Evolutionary conservation across 148 eudicot genomes (phyloP).

Genomic region (Rhododendron ovatum): DNA sequence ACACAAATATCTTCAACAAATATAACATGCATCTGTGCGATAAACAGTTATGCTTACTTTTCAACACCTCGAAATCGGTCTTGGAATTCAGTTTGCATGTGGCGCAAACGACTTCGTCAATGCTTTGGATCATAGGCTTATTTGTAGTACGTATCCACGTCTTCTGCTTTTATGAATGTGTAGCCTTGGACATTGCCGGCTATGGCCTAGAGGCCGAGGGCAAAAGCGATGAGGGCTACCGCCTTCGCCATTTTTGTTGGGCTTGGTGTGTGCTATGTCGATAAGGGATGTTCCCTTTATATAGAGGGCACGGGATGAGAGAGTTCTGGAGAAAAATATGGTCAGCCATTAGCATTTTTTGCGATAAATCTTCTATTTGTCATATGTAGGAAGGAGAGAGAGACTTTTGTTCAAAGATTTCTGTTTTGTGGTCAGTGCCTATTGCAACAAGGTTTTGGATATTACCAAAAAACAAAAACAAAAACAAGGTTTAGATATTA

Average conservation of each 20-base stretch:
- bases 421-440: background rate
- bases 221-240: background rate
- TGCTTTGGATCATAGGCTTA: no score
- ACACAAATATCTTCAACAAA: no score
- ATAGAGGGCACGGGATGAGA: background rate
- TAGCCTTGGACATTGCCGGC: background rate
- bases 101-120: background rate
- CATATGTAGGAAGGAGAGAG: background rate
- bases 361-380: no score
- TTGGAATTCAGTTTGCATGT: background rate
- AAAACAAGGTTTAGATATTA: no score
- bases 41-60: background rate
- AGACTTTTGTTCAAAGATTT: background rate
- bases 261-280: background rate
- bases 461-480: no score
- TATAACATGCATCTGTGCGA: no score
- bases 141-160: no score
- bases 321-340: background rate
- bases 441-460: no score
- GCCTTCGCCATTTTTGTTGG: background rate
- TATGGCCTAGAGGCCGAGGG: background rate
- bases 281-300: background rate
- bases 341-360: background rate
- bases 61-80: no score
- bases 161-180: no score